Evolutionary conservation across 2,329 filamentous ascomycete genomes (phyloP).

Genomic region (Hypoxylon sp.): DNA sequence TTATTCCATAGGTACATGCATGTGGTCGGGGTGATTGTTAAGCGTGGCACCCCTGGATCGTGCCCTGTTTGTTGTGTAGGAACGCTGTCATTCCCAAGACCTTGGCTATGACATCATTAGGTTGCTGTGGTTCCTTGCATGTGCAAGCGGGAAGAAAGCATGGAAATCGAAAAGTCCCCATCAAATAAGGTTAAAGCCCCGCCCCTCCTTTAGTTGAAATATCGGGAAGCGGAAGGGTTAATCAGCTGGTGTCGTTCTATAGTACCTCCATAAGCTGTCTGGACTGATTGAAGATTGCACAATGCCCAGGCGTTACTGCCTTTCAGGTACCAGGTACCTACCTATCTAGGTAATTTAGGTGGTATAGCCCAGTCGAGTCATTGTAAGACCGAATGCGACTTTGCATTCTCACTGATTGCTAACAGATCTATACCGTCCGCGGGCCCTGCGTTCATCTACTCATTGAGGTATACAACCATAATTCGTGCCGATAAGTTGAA

Average conservation of each 20-base stretch:
- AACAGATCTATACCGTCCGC: background rate
- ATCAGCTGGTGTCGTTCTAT: background rate
- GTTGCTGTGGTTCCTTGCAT: slow-evolving; percentile 39
- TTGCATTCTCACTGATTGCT: background rate
- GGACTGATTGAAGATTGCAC: no score
- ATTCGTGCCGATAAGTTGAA: background rate
- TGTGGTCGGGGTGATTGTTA: background rate
- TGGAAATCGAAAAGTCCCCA: slow-evolving; percentile 30
- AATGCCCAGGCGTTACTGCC: no score
- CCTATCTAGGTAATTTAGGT: no score
- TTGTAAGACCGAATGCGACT: background rate
- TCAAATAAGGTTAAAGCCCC: slow-evolving; percentile 40
- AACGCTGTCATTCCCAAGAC: slow-evolving; percentile 15
- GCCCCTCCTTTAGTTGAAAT: background rate
- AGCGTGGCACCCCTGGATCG: slow-evolving; percentile 12
- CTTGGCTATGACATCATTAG: slow-evolving; percentile 45
- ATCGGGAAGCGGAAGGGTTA: background rate
- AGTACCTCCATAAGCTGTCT: background rate
- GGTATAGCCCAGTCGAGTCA: background rate
- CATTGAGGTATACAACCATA: background rate
- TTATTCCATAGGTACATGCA: slow-evolving; percentile 5
- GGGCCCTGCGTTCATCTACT: background rate
- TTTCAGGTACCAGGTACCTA: no score
- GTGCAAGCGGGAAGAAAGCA: slow-evolving; percentile 9
- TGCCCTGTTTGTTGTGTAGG: slow-evolving; percentile 29